A percentile compares a stretch with the other conserved stretches of the same genome.
phyloP scores from a whole-genome alignment of 352 stramenopile species.

The Phytophthora cryptogea region DNA sequence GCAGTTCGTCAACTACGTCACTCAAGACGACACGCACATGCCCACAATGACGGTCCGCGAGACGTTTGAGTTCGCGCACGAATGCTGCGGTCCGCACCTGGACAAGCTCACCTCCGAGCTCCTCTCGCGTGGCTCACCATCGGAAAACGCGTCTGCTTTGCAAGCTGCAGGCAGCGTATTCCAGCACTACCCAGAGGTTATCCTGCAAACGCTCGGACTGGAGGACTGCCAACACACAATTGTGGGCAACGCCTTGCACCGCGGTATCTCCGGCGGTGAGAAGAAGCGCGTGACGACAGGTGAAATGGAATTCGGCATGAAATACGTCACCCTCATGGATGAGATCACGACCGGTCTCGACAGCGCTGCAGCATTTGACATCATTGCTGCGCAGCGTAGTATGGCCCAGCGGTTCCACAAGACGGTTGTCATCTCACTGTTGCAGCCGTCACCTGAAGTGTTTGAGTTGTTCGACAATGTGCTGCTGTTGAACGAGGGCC shows the following conservation, averaged over 20 bases:
- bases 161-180: neutral
- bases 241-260: slow-evolving; percentile 13
- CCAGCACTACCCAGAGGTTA: neutral
- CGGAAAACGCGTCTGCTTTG: neutral
- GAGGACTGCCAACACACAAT: slow-evolving; percentile 21
- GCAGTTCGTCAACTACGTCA: slow-evolving; percentile 27
- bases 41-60: slow-evolving; percentile 18
- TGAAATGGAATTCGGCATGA: slow-evolving; percentile 88
- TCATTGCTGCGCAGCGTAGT: slow-evolving; percentile 15
- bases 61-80: slow-evolving; percentile 15
- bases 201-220: slow-evolving; percentile 9
- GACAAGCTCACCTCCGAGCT: neutral
- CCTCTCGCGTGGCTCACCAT: neutral
- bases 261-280: slow-evolving; percentile 78
- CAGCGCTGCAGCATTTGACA: slow-evolving; percentile 19
- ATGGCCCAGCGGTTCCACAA: slow-evolving; percentile 16
- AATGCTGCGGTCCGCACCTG: slow-evolving; percentile 22
- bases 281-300: slow-evolving; percentile 79
- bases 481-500: slow-evolving; percentile 10
- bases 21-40: slow-evolving; percentile 17
- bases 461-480: slow-evolving; percentile 17
- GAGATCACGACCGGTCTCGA: slow-evolving; percentile 22
- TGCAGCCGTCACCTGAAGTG: slow-evolving; percentile 18
- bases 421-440: slow-evolving; percentile 16
- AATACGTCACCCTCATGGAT: slow-evolving; percentile 38